phyloP scores from a whole-genome alignment of 768 basidiomycete genomes.

The Leccinellum luteum region DNA sequence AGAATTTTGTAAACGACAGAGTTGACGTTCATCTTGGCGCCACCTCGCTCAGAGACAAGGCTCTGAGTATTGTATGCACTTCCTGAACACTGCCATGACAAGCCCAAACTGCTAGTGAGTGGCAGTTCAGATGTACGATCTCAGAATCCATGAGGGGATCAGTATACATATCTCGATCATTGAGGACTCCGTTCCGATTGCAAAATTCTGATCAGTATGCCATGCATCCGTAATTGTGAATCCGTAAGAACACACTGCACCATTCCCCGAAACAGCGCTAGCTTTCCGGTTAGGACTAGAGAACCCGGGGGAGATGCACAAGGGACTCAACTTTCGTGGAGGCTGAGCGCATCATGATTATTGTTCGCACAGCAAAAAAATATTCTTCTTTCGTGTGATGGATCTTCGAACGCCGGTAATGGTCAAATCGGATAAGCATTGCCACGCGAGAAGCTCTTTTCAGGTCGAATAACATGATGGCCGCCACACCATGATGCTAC shows the following conservation, averaged over 20 bases:
- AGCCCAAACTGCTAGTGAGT: neutral
- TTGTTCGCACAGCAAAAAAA: neutral
- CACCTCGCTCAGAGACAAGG: neutral
- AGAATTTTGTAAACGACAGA: neutral
- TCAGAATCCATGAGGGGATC: neutral
- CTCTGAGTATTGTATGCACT: neutral
- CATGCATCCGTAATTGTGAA: no score
- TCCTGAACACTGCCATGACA: neutral
- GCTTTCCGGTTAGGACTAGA: neutral
- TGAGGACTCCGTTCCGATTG: no score
- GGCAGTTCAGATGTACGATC: neutral
- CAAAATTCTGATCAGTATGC: no score
- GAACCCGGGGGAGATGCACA: neutral
- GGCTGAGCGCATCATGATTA: neutral
- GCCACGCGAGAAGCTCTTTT: neutral
- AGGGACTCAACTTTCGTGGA: neutral
- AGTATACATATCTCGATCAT: no score
- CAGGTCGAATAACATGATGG: neutral
- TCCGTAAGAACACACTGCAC: neutral
- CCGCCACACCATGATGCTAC: neutral
- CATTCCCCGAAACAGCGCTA: neutral
- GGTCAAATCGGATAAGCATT: neutral
- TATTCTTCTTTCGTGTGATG: neutral
- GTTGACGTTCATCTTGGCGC: neutral
- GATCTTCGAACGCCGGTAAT: neutral